Base-by-base conservation (phyloP, 2,329 filamentous ascomycete genomes). In the Colletotrichum agaves region DNA sequence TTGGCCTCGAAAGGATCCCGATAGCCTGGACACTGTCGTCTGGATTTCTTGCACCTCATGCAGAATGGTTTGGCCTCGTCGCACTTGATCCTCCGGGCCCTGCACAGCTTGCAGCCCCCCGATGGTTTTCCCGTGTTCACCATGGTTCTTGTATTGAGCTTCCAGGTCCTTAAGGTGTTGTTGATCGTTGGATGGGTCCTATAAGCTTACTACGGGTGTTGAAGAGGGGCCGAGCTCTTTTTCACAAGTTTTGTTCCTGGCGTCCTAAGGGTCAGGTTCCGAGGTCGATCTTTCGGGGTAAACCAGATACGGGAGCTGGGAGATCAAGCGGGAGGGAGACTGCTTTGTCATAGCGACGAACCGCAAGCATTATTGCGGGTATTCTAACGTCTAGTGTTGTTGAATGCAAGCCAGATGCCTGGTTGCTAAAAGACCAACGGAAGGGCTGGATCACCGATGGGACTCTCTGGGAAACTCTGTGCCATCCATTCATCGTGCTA, bases 81-180 rank as follows among this genome's bases (percentile, higher is more conserved):
- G 43, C 72, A 74, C 52, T 73, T 73, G 49, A 74, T 73, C 21
- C 72, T 67, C 33, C 72, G 61, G 17, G 67, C 61, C 19, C 71
- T 69, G 59, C 72, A 74, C 33, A 73, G 59, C 55, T 74, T 73
- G 67, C 72, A 74, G 33, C 72, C 72, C 19, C 69, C 67, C 44
- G 72, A 73, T 35, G 72, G 72, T 49, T 74, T 73, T 47, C 72
- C 72, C 5, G 72, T 74, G 62, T 73, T 74, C 19, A 74, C 72
- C 72, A 74, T 74, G 47, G 3, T 64, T 50, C 39, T 17, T 15
- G 17, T 23, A 27, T 27, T 33, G 11, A 17, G 15, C 2, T 31
- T 12, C 5, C n/a, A 39, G 35, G 13, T 1, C n/a, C 10, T 33
- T n/a, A 33, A 15, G 33, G 17, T 5, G 12, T 15, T 31, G 23